Percentiles rank a stretch among this genome's conserved stretches.
Conservation (phyloP, 345 rosid species). For the Moringa oleifera region DNA sequence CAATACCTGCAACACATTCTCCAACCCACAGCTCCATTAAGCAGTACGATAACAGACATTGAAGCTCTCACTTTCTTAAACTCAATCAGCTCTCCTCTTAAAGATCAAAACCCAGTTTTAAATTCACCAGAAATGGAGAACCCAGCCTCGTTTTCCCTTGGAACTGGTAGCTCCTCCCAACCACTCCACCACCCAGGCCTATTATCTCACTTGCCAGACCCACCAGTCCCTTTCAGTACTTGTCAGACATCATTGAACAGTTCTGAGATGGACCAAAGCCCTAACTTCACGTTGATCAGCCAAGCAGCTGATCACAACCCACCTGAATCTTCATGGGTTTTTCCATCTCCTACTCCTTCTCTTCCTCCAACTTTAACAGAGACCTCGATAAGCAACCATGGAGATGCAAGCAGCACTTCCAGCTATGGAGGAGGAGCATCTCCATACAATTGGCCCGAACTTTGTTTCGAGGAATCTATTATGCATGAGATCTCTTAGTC, state of each 20-base stretch:
- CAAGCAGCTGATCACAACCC: slow-evolving; percentile 11
- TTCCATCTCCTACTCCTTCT: slow-evolving; percentile 20
- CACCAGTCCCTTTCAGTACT: slow-evolving; percentile 38
- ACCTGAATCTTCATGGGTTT: slow-evolving; percentile 24
- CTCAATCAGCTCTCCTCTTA: slow-evolving; percentile 7
- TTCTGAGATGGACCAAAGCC: slow-evolving; percentile 23
- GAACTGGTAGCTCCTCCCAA: slow-evolving; percentile 23
- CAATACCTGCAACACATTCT: slow-evolving; percentile 37
- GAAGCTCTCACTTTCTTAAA: slow-evolving; percentile 24
- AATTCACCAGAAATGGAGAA: slow-evolving; percentile 20
- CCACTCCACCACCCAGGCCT: slow-evolving; percentile 33
- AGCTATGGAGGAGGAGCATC: slow-evolving; percentile 33
- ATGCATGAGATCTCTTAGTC: slow-evolving; percentile 27
- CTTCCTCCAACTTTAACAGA: slow-evolving; percentile 15
- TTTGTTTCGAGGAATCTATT: slow-evolving; percentile 23
- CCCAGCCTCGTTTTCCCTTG: slow-evolving; percentile 21
- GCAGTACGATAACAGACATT: slow-evolving; percentile 13
- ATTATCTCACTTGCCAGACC: slow-evolving; percentile 30
- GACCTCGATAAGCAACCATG: slow-evolving; percentile 27
- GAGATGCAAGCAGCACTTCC: slow-evolving; percentile 36
- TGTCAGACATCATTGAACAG: slow-evolving; percentile 26
- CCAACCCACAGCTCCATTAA: slow-evolving; percentile 24
- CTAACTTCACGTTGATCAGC: slow-evolving; percentile 19
- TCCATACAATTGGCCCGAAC: slow-evolving; percentile 25
- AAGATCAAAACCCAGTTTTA: slow-evolving; percentile 3